Conservation (phyloP, 768 basidiomycete genomes). For the Butyriboletus loyo region DNA sequence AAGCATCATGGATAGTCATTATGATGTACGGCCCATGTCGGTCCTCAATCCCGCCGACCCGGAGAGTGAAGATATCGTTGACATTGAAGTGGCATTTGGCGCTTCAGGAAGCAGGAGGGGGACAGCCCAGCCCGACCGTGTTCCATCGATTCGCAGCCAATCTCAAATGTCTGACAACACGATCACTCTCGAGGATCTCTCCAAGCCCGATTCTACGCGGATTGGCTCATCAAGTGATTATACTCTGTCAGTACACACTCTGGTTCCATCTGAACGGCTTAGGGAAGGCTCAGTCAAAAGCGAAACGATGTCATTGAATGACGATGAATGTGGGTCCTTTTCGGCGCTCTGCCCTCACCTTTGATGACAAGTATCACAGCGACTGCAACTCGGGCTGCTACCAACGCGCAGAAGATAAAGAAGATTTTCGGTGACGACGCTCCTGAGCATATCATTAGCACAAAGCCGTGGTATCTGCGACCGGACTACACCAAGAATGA, state of each 20-base stretch:
- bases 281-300: slow-evolving; percentile 17
- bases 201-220: slow-evolving; percentile 17
- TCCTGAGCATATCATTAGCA: slow-evolving; percentile 44
- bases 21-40: slow-evolving; percentile 42
- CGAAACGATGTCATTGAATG: slow-evolving; percentile 22
- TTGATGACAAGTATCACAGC: slow-evolving; percentile 17
- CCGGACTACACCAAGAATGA: slow-evolving; percentile 77
- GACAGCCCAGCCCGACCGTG: slow-evolving; percentile 17
- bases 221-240: slow-evolving; percentile 24
- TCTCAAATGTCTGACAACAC: slow-evolving; percentile 35
- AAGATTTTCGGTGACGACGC: slow-evolving; percentile 64
- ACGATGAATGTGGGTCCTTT: slow-evolving; percentile 23
- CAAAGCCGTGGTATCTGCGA: slow-evolving; percentile 80
- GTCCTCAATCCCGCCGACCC: slow-evolving; percentile 40
- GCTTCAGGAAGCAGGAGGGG: slow-evolving; percentile 36
- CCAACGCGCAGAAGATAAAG: slow-evolving; percentile 54
- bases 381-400: slow-evolving; percentile 20
- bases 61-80: slow-evolving; percentile 52
- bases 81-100: slow-evolving; percentile 52
- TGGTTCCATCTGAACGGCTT: slow-evolving; percentile 21
- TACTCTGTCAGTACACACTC: slow-evolving; percentile 23
- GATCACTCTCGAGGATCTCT: slow-evolving; percentile 30
- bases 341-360: neutral
- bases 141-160: slow-evolving; percentile 30
- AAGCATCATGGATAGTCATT: slow-evolving; percentile 54